These are phyloP conservation scores for Lentinula sp. DNA, from an alignment of 768 basidiomycete species.

Conservation along the genomic window DNA sequence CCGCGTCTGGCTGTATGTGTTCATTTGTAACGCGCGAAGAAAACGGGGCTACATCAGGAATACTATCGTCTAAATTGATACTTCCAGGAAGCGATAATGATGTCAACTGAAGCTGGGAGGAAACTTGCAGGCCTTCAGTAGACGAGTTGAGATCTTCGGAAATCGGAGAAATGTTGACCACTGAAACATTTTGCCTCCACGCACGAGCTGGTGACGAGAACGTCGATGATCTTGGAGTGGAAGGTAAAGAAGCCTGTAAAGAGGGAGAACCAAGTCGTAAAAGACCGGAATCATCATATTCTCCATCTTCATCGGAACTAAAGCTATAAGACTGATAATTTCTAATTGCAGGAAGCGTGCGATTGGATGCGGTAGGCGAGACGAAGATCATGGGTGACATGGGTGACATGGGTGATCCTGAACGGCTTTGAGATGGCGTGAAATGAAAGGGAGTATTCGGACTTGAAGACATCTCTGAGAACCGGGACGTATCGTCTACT, in stretches of 20 bases:
- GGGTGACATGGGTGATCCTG: constrained; percentile 2
- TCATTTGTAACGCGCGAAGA: background rate
- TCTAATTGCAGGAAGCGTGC: constrained; percentile 1
- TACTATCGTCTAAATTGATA: constrained; percentile 7
- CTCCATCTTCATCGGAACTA: constrained; percentile 1
- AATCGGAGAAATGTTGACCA: background rate
- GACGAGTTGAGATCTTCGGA: background rate
- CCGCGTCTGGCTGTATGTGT: constrained; percentile 4
- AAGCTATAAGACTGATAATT: constrained; percentile 4
- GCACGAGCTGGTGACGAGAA: constrained; percentile 28
- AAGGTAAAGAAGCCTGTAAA: constrained; percentile 30
- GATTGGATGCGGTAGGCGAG: constrained; percentile 5
- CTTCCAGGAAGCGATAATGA: constrained; percentile 24
- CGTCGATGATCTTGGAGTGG: constrained; percentile 76
- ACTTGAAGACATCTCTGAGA: background rate
- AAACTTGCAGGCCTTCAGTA: background rate
- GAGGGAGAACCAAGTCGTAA: constrained; percentile 11
- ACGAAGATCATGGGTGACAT: constrained; percentile 9
- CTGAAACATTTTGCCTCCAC: background rate
- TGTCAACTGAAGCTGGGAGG: constrained; percentile 16
- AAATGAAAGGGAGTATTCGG: background rate
- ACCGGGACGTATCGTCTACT: background rate
- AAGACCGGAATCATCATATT: constrained; percentile 7
- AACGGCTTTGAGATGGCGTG: background rate
- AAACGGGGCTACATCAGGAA: background rate